A percentile compares a stretch with the other conserved stretches of the same genome.
These are phyloP conservation scores for Phytopythium delawarense DNA, from an alignment of 352 stramenopile species.

Conservation along the genomic window DNA sequence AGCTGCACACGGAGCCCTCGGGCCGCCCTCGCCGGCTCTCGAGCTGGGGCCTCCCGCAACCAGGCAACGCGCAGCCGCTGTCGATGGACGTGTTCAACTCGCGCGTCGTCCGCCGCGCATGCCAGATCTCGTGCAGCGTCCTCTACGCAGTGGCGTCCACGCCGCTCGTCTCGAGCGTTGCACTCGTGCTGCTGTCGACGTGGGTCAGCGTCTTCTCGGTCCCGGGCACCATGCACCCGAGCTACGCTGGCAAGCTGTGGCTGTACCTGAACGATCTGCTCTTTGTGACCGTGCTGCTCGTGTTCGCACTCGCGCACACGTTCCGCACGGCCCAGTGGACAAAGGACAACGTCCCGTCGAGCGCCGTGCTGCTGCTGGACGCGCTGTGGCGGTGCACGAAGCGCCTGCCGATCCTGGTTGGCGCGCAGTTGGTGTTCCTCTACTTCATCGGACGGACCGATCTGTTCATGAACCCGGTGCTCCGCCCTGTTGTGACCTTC, in stretches of 20 bases:
- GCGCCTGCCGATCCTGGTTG: conserved; percentile 45
- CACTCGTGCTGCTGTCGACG: conserved; percentile 43
- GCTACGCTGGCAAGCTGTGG: conserved; percentile 65
- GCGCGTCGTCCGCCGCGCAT: conserved; percentile 59
- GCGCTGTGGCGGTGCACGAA: conserved; percentile 44
- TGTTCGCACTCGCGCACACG: conserved; percentile 64
- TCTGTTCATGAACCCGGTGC: conserved; percentile 71
- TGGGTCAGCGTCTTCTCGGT: conserved; percentile 48
- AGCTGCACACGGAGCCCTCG: conserved; percentile 61
- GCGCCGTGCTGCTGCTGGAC: conserved; percentile 41
- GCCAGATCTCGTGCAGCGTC: conserved; percentile 69
- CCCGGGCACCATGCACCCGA: conserved; percentile 61
- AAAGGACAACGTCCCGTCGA: conserved; percentile 60
- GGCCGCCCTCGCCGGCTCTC: conserved; percentile 56
- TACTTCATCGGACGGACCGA: conserved; percentile 62
- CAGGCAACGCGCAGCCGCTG: conserved; percentile 44
- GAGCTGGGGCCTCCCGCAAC: conserved; percentile 49
- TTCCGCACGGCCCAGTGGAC: conserved; percentile 67
- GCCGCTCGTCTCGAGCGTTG: conserved; percentile 58
- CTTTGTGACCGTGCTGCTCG: conserved; percentile 52
- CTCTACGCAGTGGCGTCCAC: conserved; percentile 67
- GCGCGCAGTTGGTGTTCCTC: conserved; percentile 48
- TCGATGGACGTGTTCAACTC: conserved; percentile 74
- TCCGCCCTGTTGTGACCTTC: conserved; percentile 67
- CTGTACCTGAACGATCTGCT: conserved; percentile 55